Conservation (phyloP, 2,329 filamentous ascomycete species). For the Fusarium duplospermum region DNA sequence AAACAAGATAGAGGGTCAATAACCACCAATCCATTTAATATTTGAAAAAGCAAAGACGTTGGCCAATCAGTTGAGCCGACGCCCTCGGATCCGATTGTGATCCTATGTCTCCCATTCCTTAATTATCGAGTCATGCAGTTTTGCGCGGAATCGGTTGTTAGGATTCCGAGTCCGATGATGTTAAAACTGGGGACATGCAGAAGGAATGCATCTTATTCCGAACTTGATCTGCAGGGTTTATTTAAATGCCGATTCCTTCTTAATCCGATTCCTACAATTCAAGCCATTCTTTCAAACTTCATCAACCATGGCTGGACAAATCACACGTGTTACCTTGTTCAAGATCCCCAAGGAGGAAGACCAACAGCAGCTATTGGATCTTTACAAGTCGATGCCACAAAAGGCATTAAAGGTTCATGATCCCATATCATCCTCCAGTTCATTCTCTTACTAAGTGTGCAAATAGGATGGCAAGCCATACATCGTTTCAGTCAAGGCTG, state of each 20-base stretch:
- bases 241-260: neutral
- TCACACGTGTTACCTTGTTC: slow-evolving; percentile 53
- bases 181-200: neutral
- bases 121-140: neutral
- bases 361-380: slow-evolving; percentile 44
- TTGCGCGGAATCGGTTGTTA: neutral
- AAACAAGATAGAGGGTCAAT: neutral
- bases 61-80: neutral
- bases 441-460: neutral
- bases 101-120: neutral
- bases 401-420: slow-evolving; percentile 47
- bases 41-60: neutral
- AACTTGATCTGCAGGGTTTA: neutral
- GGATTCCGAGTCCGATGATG: neutral
- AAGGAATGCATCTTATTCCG: neutral
- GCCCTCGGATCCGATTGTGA: no score
- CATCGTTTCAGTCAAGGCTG: slow-evolving; percentile 63
- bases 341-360: slow-evolving; percentile 51
- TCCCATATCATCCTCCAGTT: fast-evolving
- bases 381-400: slow-evolving; percentile 48
- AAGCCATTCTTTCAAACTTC: neutral
- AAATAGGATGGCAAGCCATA: slow-evolving; percentile 70
- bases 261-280: neutral
- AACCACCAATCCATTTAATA: neutral
- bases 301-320: slow-evolving; percentile 23